Base-by-base conservation (phyloP, 768 basidiomycete genomes). In the Fistulinella prunicolor region DNA sequence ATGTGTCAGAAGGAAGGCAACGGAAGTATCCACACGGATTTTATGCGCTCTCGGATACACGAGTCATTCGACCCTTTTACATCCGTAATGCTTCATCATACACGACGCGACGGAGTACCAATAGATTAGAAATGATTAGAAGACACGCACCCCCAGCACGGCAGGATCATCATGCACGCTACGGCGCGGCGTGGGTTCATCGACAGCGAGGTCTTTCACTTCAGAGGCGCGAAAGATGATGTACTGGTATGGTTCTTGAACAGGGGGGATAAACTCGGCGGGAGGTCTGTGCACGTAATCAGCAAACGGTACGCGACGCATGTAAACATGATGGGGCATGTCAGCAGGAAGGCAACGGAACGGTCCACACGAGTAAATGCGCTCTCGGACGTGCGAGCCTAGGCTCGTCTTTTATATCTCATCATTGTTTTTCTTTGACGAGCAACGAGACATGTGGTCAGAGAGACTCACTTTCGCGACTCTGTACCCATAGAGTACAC, bases 401-500 rank as follows among this genome's bases (percentile, higher is more conserved):
- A 35, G 40, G 65, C 66, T 69, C 68, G 44, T 62, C 65, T 69
- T 72, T 68, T 66, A 73, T 68, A 73, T 73, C 72, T 44, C 70
- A 70, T 74, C 66, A 57, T 55, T 56, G 5, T 36, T 50, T 22
- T 19, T 37, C 44, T 49, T 24, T n/a, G 26, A 23, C 9, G 0
- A 1, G 20, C 14, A 34, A n/a, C 19, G 17, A 16, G 30, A 35
- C 7, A n/a, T n/a, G 9, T 19, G 23, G 23, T 16, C 8, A 34
- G 26, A 3, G 21, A 6, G 26, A 48, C 84, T 72, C 68, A 88
- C 86, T 86, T 81, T 62, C 90, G 80, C 50, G 81, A 74, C 66
- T 93, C 90, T 2, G 90, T 93, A 30, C 90, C 90, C 88, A 92
- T 89, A 34, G 89, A 92, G 63, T 76, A 91, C 34, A 93, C 90